Percentiles rank a stretch among this genome's conserved stretches.
Evolutionary conservation across 1,139 yeast genomes (phyloP).

Genomic region (Debaryomyces psychrophilus): DNA sequence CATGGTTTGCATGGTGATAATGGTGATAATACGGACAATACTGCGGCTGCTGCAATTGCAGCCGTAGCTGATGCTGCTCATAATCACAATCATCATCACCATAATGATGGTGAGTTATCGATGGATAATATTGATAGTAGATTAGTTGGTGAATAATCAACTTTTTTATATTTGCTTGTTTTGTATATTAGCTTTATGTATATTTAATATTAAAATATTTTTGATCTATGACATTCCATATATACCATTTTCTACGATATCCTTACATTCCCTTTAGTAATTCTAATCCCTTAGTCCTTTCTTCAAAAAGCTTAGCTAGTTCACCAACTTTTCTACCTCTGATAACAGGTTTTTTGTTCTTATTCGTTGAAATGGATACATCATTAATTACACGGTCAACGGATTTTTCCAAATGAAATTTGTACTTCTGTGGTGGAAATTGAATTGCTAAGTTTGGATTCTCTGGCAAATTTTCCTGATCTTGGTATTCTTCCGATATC

Average conservation of each 20-base stretch:
- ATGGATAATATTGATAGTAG: conserved; percentile 54
- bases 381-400: not conserved
- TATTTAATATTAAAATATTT: conserved; percentile 5
- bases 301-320: conserved; percentile 59
- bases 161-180: conserved; percentile 2
- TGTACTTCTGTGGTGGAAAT: conserved; percentile 46
- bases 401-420: conserved; percentile 21
- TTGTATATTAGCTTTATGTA: conserved; percentile 12
- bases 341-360: conserved; percentile 47
- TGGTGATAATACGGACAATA: conserved; percentile 29
- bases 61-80: conserved; percentile 46
- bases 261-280: conserved; percentile 41
- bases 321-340: conserved; percentile 58
- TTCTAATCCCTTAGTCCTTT: conserved; percentile 55
- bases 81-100: conserved; percentile 29
- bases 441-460: conserved; percentile 34
- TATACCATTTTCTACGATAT: not conserved
- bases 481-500: not conserved
- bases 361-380: conserved; percentile 1
- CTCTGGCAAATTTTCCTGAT: conserved; percentile 20
- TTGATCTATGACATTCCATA: not conserved
- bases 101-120: conserved; percentile 40
- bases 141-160: conserved; percentile 45
- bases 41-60: conserved; percentile 46
- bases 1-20: conserved; percentile 29